phyloP scores from a whole-genome alignment of 805 yeast species.

The Candida methanosorbosa region DNA sequence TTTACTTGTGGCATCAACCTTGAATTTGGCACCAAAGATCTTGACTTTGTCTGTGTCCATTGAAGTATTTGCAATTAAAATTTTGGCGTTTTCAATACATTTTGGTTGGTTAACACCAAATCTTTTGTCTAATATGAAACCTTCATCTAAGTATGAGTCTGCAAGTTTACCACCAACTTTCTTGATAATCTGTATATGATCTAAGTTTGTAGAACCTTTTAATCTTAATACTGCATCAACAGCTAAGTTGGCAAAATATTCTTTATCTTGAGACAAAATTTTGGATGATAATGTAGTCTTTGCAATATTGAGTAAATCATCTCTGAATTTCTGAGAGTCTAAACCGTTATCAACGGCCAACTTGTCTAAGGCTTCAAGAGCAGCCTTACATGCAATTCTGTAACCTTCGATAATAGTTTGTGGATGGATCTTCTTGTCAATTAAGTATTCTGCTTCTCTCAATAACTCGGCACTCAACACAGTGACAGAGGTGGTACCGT shows the following conservation, averaged over 20 bases:
- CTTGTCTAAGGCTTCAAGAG: constrained; percentile 68
- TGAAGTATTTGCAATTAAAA: constrained; percentile 90
- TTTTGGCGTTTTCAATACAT: constrained; percentile 70
- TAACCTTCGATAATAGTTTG: constrained; percentile 96
- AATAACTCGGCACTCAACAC: constrained; percentile 84
- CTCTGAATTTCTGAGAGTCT: constrained; percentile 50
- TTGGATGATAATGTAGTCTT: constrained; percentile 91
- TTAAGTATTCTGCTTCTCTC: constrained; percentile 88
- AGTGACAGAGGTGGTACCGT: constrained; percentile 96
- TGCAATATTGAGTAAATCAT: constrained; percentile 80
- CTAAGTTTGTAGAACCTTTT: constrained; percentile 80
- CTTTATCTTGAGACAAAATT: constrained; percentile 91
- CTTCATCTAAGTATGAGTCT: constrained; percentile 93
- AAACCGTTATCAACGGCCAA: constrained; percentile 67
- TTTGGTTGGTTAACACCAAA: constrained; percentile 96
- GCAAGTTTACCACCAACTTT: constrained; percentile 87
- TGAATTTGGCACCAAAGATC: constrained; percentile 95
- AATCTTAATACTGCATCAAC: constrained; percentile 89
- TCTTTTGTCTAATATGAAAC: constrained; percentile 83
- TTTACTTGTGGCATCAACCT: constrained; percentile 91
- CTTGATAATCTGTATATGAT: constrained; percentile 88
- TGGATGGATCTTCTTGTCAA: constrained; percentile 92
- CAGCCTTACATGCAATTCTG: constrained; percentile 82
- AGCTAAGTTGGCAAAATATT: constrained; percentile 78
- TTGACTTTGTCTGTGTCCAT: constrained; percentile 97